phyloP scores from a whole-genome alignment of 2,329 filamentous ascomycete species.

The Neofusicoccum kwambonambiense region DNA sequence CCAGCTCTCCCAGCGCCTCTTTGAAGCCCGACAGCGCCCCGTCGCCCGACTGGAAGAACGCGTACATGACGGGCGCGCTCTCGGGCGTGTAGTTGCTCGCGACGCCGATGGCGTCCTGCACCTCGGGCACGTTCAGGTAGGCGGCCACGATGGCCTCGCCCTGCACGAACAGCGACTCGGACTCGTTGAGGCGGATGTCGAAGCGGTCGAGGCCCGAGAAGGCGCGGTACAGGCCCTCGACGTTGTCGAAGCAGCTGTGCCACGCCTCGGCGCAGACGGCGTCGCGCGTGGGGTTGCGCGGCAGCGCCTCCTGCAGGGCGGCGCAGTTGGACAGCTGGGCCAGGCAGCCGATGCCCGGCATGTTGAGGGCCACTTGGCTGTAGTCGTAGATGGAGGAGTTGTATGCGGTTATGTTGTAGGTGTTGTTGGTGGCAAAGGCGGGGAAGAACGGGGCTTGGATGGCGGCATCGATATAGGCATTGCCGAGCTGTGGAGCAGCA shows the following conservation, averaged over 20 bases:
- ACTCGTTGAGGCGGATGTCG: conserved; percentile 51
- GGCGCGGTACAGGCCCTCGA: conserved; percentile 21
- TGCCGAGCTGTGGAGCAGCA: conserved; percentile 41
- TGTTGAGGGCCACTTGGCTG: conserved; percentile 45
- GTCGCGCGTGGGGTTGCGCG: neutral
- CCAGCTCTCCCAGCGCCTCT: conserved; percentile 42
- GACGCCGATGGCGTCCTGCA: conserved; percentile 63
- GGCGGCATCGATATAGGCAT: conserved; percentile 54
- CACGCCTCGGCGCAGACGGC: conserved; percentile 26
- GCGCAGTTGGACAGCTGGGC: conserved; percentile 52
- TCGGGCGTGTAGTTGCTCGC: conserved; percentile 59
- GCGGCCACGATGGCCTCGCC: conserved; percentile 44
- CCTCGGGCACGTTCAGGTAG: conserved; percentile 58
- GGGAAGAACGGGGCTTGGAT: conserved; percentile 49
- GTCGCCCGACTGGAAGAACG: conserved; percentile 51
- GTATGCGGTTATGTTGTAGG: conserved; percentile 51
- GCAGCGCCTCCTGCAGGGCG: conserved; percentile 41
- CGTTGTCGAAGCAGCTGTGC: conserved; percentile 40
- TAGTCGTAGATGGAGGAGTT: conserved; percentile 47
- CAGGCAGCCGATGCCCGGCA: conserved; percentile 51
- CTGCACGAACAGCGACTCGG: conserved; percentile 53
- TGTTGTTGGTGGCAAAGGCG: conserved; percentile 54
- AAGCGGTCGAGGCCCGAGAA: conserved; percentile 50
- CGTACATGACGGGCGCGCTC: conserved; percentile 49
- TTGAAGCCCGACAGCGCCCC: conserved; percentile 61